These are phyloP conservation scores for Dictyostelium firmibasis DNA, from an alignment of 78 protist genomes.

Conservation along the genomic window DNA sequence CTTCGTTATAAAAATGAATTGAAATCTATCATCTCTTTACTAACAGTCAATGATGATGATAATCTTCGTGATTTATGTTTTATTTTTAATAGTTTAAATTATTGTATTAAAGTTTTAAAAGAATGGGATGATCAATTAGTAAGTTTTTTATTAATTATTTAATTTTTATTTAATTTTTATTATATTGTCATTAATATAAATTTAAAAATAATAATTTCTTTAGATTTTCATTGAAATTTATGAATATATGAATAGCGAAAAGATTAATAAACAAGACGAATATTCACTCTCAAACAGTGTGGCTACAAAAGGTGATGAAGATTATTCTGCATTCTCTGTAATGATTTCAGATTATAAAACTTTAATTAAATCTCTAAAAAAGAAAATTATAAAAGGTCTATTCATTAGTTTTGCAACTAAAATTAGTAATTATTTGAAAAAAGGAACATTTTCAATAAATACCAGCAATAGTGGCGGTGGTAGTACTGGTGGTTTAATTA, in stretches of 20 bases:
- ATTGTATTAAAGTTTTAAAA: background rate
- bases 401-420: conserved; percentile 3
- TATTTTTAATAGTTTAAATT: conserved; percentile 27
- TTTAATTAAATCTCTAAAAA: conserved; percentile 19
- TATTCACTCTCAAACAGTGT: background rate
- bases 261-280: background rate
- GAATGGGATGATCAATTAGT: conserved; percentile 66
- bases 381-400: conserved; percentile 5
- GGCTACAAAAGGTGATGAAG: background rate
- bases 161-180: background rate
- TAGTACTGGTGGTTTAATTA: background rate
- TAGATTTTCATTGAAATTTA: conserved; percentile 30
- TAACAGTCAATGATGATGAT: background rate
- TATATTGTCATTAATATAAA: background rate
- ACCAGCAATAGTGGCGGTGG: background rate
- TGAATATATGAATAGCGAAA: conserved; percentile 40
- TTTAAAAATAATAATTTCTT: background rate
- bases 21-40: background rate
- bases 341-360: conserved; percentile 10
- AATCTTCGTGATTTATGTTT: conserved; percentile 16
- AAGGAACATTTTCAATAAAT: background rate
- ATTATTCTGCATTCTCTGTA: conserved; percentile 39
- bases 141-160: background rate
- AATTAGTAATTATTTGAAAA: conserved; percentile 4
- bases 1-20: conserved; percentile 31